phyloP scores from a whole-genome alignment of 441 rosid species.

The Hura crepitans region DNA sequence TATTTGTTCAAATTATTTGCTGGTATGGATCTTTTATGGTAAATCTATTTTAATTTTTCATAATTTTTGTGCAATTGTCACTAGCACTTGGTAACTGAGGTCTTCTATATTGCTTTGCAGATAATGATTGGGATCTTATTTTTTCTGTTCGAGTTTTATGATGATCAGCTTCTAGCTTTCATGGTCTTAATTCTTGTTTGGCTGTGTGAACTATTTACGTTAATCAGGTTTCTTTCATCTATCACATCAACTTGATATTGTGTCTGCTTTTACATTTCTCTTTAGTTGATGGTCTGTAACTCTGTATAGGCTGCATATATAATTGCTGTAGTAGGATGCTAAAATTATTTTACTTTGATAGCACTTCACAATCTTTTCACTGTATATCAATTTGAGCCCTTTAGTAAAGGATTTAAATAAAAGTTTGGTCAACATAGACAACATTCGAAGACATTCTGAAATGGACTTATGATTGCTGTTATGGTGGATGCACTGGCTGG shows the following conservation, averaged over 20 bases:
- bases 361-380: not conserved
- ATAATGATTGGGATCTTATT: constrained; percentile 97
- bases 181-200: constrained; percentile 96
- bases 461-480: not conserved
- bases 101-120: constrained; percentile 46
- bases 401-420: not conserved
- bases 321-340: not conserved
- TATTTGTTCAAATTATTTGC: constrained; percentile 3
- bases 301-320: not conserved
- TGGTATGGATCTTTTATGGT: not conserved
- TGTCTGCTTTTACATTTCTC: not conserved
- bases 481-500: not conserved
- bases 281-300: not conserved
- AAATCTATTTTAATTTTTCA: not conserved
- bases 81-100: constrained; percentile 9
- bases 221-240: constrained; percentile 63
- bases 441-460: not conserved
- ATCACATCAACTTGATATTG: not conserved
- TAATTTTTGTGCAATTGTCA: not conserved
- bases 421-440: not conserved
- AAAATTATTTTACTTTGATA: not conserved
- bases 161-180: constrained; percentile 97
- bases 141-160: constrained; percentile 93
- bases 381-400: not conserved
- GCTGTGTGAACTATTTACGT: constrained; percentile 91